phyloP scores from a whole-genome alignment of 768 basidiomycete genomes.

The Lactarius sanguifluus region DNA sequence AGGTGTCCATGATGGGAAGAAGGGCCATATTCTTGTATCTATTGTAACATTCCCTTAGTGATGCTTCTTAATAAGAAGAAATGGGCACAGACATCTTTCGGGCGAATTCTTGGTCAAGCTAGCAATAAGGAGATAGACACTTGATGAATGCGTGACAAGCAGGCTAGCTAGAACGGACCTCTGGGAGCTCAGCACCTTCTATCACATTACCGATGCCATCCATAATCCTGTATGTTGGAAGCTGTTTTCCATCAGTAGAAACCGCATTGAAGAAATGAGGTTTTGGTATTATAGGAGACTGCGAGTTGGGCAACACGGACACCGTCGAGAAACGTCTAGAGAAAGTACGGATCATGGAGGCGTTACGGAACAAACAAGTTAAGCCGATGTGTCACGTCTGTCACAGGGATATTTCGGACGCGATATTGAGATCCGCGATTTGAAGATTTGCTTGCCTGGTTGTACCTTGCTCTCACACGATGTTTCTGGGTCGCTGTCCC shows the following conservation, averaged over 20 bases:
- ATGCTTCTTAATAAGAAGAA: not conserved
- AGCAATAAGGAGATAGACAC: not conserved
- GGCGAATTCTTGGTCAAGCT: conserved; percentile 72
- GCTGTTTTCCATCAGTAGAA: conserved; percentile 55
- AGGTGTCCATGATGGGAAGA: conserved; percentile 80
- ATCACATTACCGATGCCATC: conserved; percentile 76
- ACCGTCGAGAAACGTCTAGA: conserved; percentile 21
- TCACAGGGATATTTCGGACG: not conserved
- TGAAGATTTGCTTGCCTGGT: not conserved
- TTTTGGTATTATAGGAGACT: conserved; percentile 64
- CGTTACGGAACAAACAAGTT: conserved; percentile 22
- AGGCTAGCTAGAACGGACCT: conserved; percentile 46
- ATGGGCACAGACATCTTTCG: conserved; percentile 51
- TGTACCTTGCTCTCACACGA: conserved; percentile 2
- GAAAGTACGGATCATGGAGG: conserved; percentile 28
- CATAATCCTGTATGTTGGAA: conserved; percentile 84
- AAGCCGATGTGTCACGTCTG: not conserved
- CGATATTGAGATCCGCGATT: not conserved
- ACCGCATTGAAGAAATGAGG: conserved; percentile 83
- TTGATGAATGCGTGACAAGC: not conserved
- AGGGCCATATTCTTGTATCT: conserved; percentile 80
- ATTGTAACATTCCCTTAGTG: conserved; percentile 8
- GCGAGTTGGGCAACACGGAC: conserved; percentile 42
- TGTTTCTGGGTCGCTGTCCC: conserved; percentile 1
- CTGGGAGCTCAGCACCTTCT: conserved; percentile 71